Conservation (phyloP, 371 early-diverging fungal genomes). For the Chytridium lagenaria region DNA sequence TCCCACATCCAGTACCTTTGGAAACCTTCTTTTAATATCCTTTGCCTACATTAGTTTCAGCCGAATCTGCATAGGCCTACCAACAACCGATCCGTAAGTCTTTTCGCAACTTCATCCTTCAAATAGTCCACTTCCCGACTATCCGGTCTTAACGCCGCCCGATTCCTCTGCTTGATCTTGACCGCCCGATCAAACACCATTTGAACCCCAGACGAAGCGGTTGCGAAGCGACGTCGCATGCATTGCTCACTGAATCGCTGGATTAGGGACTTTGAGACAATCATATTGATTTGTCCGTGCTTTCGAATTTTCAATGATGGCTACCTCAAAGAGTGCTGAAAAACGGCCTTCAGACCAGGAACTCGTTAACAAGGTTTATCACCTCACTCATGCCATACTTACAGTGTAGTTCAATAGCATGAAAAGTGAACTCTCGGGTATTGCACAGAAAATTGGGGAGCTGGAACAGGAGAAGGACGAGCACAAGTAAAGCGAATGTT, state of each 20-base stretch:
- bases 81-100: conserved; percentile 87
- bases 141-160: conserved; percentile 69
- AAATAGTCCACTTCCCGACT: conserved; percentile 88
- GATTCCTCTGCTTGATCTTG: conserved; percentile 79
- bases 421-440: conserved; percentile 82
- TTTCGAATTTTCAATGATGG: neutral
- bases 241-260: neutral
- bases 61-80: conserved; percentile 49
- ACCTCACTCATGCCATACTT: neutral
- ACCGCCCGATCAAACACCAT: conserved; percentile 42
- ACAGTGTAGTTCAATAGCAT: conserved; percentile 71
- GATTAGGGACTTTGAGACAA: neutral
- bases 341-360: conserved; percentile 69
- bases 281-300: neutral
- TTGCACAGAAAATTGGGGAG: conserved; percentile 92
- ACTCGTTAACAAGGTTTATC: conserved; percentile 49
- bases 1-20: conserved; percentile 87
- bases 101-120: conserved; percentile 86
- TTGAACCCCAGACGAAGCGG: neutral
- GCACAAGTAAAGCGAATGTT: conserved; percentile 70
- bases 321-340: neutral
- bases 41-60: conserved; percentile 25
- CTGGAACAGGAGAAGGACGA: conserved; percentile 93
- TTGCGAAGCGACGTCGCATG: neutral
- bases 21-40: conserved; percentile 87